Conservation (phyloP, 2,329 filamentous ascomycete genomes). For the Aspergillus intermedius region DNA sequence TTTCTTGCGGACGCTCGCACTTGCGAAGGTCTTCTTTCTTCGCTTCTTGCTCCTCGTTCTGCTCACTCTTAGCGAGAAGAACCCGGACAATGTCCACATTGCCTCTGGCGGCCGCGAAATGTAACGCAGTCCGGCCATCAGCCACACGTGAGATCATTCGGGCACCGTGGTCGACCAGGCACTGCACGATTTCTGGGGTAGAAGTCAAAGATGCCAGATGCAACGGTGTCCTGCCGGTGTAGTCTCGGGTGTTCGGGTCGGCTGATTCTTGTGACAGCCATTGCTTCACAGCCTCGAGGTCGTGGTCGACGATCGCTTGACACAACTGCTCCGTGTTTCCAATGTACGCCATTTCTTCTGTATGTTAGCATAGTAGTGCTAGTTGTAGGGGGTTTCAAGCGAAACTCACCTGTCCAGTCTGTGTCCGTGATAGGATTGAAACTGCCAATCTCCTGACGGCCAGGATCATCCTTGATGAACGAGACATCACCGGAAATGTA, state of each 20-base stretch:
- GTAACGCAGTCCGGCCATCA: constrained; percentile 75
- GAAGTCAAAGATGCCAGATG: constrained; percentile 68
- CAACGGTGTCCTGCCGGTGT: constrained; percentile 70
- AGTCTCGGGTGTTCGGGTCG: constrained; percentile 67
- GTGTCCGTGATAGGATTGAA: constrained; percentile 77
- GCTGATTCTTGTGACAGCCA: constrained; percentile 64
- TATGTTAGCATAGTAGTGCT: background rate
- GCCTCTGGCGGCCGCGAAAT: constrained; percentile 69
- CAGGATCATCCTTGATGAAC: constrained; percentile 76
- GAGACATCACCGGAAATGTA: constrained; percentile 68
- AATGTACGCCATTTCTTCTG: constrained; percentile 72
- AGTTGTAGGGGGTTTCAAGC: background rate
- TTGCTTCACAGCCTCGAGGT: constrained; percentile 62
- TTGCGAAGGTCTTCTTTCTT: constrained; percentile 18
- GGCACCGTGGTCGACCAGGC: constrained; percentile 64
- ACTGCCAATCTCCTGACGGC: constrained; percentile 63
- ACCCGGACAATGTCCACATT: constrained; percentile 62
- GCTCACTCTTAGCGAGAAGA: constrained; percentile 65
- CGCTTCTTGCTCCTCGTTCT: constrained; percentile 55
- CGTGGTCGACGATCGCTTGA: constrained; percentile 70
- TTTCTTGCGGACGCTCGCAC: constrained; percentile 9
- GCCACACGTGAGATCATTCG: constrained; percentile 67
- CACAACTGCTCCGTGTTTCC: constrained; percentile 71
- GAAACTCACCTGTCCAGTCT: constrained; percentile 60
- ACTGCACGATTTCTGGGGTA: constrained; percentile 62